phyloP scores from a whole-genome alignment of 2,329 filamentous ascomycete species.

The Mycosphaerelloides madeirae region DNA sequence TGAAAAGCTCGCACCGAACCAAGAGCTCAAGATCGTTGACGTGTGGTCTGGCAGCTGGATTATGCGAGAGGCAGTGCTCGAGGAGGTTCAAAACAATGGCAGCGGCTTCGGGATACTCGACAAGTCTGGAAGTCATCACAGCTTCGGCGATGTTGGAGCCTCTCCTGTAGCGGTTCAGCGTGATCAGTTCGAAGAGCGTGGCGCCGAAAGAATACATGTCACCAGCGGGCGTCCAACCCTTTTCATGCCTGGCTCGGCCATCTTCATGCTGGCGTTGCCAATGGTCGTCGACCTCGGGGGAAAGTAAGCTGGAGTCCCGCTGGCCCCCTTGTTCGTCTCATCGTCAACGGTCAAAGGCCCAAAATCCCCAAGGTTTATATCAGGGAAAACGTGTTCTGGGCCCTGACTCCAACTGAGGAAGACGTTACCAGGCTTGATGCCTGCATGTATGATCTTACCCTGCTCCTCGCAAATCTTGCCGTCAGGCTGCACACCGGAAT shows the following conservation, averaged over 20 bases:
- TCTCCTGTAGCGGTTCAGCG: neutral
- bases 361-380: constrained; percentile 25
- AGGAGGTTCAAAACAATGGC: constrained; percentile 2
- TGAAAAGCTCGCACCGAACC: neutral
- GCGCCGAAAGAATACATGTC: constrained; percentile 26
- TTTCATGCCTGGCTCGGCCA: neutral
- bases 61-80: constrained; percentile 2
- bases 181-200: constrained; percentile 20
- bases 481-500: constrained; percentile 17
- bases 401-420: constrained; percentile 18
- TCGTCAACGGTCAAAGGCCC: constrained; percentile 10
- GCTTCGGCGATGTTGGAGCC: constrained; percentile 1
- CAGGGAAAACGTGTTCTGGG: constrained; percentile 13
- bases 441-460: constrained; percentile 18
- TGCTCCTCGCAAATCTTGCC: constrained; percentile 1
- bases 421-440: constrained; percentile 24
- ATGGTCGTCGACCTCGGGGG: constrained; percentile 6
- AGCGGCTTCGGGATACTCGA: neutral
- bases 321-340: constrained; percentile 2
- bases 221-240: constrained; percentile 16
- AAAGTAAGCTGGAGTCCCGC: constrained; percentile 15
- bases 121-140: constrained; percentile 1
- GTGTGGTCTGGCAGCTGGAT: neutral
- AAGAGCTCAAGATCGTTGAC: constrained; percentile 2
- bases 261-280: neutral